Evolutionary conservation across 2,329 filamentous ascomycete species (phyloP).

Genomic region (Penicillium glabrum): DNA sequence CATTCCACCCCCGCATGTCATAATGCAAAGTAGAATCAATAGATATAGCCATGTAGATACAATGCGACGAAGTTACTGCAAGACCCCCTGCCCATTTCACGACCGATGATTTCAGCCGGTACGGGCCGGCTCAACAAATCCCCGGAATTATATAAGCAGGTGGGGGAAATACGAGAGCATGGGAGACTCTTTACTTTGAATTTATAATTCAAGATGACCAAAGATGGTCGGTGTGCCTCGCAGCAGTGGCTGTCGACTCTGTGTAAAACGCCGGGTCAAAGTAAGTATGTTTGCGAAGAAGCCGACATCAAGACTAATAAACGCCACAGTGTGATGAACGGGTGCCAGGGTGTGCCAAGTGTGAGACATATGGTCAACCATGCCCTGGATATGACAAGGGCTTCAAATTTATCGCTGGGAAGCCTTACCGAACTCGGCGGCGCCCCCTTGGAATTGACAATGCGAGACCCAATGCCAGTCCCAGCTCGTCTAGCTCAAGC

Average conservation of each 20-base stretch:
- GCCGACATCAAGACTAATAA: neutral
- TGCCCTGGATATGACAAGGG: constrained; percentile 36
- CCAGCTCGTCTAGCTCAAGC: neutral
- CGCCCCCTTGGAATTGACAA: neutral
- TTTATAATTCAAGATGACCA: constrained; percentile 1
- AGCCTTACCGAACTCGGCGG: constrained; percentile 25
- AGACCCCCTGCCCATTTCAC: too few relatives aligned
- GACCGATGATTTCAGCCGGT: neutral
- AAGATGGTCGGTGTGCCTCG: constrained; percentile 26
- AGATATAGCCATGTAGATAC: too few relatives aligned
- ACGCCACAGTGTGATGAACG: constrained; percentile 35
- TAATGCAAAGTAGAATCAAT: neutral
- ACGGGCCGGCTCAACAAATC: constrained; percentile 6
- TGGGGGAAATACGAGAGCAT: constrained; percentile 1
- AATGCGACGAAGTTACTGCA: too few relatives aligned
- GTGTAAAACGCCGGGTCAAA: constrained; percentile 30
- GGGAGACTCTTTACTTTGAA: neutral
- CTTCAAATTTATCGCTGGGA: constrained; percentile 36
- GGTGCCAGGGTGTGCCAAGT: constrained; percentile 31
- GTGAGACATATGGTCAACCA: constrained; percentile 32
- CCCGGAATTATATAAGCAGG: constrained; percentile 6
- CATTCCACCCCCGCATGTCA: neutral
- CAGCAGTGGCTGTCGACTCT: constrained; percentile 28
- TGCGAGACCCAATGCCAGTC: neutral
- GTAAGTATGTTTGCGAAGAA: constrained; percentile 9